Conservation (phyloP, 1,139 yeast species). For the Nakaseomyces nivariensis region DNA sequence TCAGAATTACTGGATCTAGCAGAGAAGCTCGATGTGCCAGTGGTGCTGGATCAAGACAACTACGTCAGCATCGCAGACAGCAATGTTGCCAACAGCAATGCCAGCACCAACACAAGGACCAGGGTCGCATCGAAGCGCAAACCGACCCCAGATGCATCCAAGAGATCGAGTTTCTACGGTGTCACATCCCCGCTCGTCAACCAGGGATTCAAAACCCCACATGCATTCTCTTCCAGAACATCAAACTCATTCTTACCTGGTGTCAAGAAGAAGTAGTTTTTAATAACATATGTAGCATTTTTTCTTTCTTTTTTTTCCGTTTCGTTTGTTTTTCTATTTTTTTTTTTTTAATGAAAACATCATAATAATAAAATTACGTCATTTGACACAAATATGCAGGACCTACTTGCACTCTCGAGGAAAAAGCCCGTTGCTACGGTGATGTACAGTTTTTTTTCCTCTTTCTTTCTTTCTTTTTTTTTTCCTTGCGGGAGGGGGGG, state of each 20-base stretch:
- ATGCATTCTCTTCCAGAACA: background rate
- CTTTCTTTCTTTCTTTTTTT: too few relatives aligned
- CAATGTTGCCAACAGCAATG: constrained; percentile 9
- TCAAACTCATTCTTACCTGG: background rate
- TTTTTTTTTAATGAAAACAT: too few relatives aligned
- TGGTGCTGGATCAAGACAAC: constrained; percentile 7
- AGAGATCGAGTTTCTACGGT: constrained; percentile 9
- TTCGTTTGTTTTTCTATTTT: background rate
- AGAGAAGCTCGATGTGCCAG: background rate
- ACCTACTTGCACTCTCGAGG: too few relatives aligned
- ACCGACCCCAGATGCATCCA: constrained; percentile 1
- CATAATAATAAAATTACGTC: too few relatives aligned
- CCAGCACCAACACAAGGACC: background rate
- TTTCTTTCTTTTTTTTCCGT: background rate
- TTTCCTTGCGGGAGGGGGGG: too few relatives aligned
- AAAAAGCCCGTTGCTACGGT: too few relatives aligned
- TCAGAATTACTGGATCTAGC: background rate
- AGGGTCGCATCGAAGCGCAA: too few relatives aligned
- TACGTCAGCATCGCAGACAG: constrained; percentile 32
- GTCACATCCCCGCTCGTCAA: constrained; percentile 2
- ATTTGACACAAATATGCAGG: too few relatives aligned
- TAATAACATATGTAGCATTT: background rate
- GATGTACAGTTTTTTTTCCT: too few relatives aligned
- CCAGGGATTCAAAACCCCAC: background rate
- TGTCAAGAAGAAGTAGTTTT: background rate